These are phyloP conservation scores for Pythium aquatile DNA, from an alignment of 352 stramenopile genomes.

Conservation along the genomic window DNA sequence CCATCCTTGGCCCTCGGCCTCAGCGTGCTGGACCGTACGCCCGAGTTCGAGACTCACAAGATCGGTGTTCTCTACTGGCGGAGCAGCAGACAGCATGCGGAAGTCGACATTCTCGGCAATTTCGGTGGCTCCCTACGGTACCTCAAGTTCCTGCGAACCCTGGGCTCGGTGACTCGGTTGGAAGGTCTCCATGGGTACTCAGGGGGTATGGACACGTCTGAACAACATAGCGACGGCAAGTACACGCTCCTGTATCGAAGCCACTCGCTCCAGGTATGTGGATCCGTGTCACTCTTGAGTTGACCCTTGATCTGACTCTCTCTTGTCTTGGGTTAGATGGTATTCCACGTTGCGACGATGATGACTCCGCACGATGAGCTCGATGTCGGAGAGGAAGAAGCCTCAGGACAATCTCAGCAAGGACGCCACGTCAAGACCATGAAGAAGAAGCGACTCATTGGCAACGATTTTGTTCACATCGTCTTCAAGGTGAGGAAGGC, in stretches of 20 bases:
- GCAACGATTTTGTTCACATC: slow-evolving; percentile 88
- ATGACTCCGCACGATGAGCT: slow-evolving; percentile 45
- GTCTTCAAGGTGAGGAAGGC: slow-evolving; percentile 54
- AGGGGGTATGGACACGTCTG: slow-evolving; percentile 68
- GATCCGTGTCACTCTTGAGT: background rate
- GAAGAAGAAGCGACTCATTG: slow-evolving; percentile 88
- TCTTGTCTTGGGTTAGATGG: slow-evolving; percentile 46
- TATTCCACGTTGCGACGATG: slow-evolving; percentile 88
- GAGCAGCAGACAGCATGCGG: slow-evolving; percentile 48
- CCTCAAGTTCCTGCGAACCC: slow-evolving; percentile 61
- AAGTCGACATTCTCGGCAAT: slow-evolving; percentile 73
- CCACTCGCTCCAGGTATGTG: slow-evolving; percentile 54
- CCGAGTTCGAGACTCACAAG: slow-evolving; percentile 85
- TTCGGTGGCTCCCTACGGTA: slow-evolving; percentile 73
- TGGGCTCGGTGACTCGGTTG: slow-evolving; percentile 70
- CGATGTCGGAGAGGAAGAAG: background rate
- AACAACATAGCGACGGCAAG: slow-evolving; percentile 64
- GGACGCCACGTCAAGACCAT: slow-evolving; percentile 27
- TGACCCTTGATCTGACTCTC: background rate
- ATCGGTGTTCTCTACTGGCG: slow-evolving; percentile 79
- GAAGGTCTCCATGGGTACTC: slow-evolving; percentile 65
- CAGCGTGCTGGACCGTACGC: slow-evolving; percentile 77
- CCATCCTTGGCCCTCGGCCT: slow-evolving; percentile 55
- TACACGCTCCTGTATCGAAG: slow-evolving; percentile 76
- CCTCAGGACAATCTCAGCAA: background rate